Evolutionary conservation across 2,329 filamentous ascomycete genomes (phyloP), one percentile per base, ranked within the genome.

Genomic region (Aspergillus udagawae): DNA sequence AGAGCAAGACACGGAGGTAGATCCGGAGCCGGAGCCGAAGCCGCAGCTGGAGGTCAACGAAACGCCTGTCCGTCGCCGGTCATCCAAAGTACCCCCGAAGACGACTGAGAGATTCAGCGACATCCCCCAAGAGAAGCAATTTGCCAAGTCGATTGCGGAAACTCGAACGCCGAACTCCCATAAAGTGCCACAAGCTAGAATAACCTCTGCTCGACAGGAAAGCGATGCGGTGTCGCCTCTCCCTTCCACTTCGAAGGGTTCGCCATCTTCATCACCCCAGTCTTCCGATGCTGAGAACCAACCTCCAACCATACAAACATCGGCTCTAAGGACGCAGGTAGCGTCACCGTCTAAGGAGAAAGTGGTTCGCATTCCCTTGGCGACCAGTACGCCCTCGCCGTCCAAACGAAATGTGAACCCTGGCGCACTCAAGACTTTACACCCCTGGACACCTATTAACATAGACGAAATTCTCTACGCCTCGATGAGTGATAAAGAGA

Each of bases 271-370:
- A 20, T 89, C 89, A 1, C 87, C 87, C 0, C 89, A 91, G 64
- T 88, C 89, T 1, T 92, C 90, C 0, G 88, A 94, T 68, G 88
- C 88, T 0, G 90, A 94, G 71, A 93, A 93, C 64, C 86, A 84
- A 50, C 89, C 89, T 1, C 90, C 90, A 0, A 89, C 88, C 1
- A 86, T 86, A 4, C 83, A 80, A 53, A 83, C 82, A 1, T 78
- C 81, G 2, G 79, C 77, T 53, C 80, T 76, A 60, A 67, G 75
- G 57, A 63, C 73, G 23, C 75, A 70, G 47, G 58, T 68, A 47
- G 59, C 65, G 44, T 73, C 68, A 21, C 68, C 73, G 9, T 67
- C 72, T 2, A 74, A 73, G 44, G 60, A 69, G 12, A 73, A 76
- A 20, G 70, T 67, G 3, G 68, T 67, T 12, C 72, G 73, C 45